Base-by-base conservation (phyloP, 208 protist genomes). In the Borovskyia barvae region DNA sequence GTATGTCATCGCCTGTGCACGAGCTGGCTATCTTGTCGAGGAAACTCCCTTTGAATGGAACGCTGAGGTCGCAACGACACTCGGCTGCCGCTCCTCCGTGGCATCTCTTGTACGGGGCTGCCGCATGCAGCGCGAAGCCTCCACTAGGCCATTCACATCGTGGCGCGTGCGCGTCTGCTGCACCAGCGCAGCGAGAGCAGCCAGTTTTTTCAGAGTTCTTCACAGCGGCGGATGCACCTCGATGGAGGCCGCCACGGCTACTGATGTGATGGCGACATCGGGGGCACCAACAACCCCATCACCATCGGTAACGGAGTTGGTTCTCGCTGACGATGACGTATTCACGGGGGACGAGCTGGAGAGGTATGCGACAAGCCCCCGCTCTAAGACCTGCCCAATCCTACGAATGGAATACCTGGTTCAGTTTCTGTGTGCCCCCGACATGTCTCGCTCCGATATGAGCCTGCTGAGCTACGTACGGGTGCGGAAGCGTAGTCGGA, bases 341-440 rank as follows among this genome's bases (percentile, higher is more conserved):
- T 91, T 82, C 72, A 65, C 46, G 2, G 24, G 57, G 40, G 32
- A 20, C 25, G 72, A 84, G 56, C 45, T 91, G 39, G 70, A 80
- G 29, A 30, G 59, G 15, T 54, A 83, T 12, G 40, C 65, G 12
- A 29, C 46, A 32, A n/a, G 39, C n/a, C 33, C 51, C 6, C 15
- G 17, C 20, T 22, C 22, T 26, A 17, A 55, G 11, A 30, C n/a
- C 28, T 42, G 53, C 37, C 63, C 63, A 17, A 75, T 91, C 15
- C 46, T 84, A 9, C 70, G 67, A 14, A 41, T 91, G 20, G 80
- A 92, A 22, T 92, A 87, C 51, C 25, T 92, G 32, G 74, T 85
- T 7, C 75, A 89, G 39, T 85, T 52, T 47, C 48, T 92, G 41
- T 89, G 74, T 63, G 35, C 66, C 8, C 39, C 69, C 45, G 53